Evolutionary conservation across 495 filamentous ascomycete species (phyloP).

Genomic region (Aspergillus olivimuriae): DNA sequence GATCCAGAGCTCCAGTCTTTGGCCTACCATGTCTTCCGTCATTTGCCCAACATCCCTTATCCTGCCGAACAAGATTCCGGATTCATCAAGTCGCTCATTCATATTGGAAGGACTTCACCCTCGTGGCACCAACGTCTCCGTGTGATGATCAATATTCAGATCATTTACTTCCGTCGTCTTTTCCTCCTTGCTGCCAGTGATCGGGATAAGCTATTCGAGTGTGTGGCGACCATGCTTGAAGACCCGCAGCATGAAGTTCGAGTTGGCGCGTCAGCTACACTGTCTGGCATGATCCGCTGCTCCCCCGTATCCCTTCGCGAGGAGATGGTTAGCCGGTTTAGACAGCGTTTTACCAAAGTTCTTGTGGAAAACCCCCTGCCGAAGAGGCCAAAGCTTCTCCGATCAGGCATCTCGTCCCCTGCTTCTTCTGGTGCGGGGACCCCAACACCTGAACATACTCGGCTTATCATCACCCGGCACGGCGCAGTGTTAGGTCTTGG

Average conservation of each 20-base stretch:
- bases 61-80: conserved; percentile 73
- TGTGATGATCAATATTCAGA: conserved; percentile 98
- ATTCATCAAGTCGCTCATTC: conserved; percentile 81
- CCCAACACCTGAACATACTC: conserved; percentile 78
- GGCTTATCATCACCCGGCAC: conserved; percentile 74
- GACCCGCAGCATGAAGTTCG: conserved; percentile 92
- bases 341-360: conserved; percentile 69
- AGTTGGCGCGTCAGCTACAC: conserved; percentile 80
- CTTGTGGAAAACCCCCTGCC: conserved; percentile 79
- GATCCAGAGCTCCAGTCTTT: conserved; percentile 92
- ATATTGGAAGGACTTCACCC: conserved; percentile 75
- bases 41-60: conserved; percentile 93
- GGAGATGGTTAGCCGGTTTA: conserved; percentile 66
- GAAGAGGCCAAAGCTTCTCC: conserved; percentile 51
- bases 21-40: conserved; percentile 95
- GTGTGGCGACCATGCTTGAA: conserved; percentile 87
- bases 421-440: conserved; percentile 57
- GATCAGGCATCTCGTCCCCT: conserved; percentile 30
- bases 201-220: conserved; percentile 76
- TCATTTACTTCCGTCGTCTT: conserved; percentile 94
- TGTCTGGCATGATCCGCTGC: conserved; percentile 97
- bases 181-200: conserved; percentile 80
- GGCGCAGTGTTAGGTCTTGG: conserved; percentile 91
- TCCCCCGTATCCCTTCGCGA: conserved; percentile 78
- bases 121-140: conserved; percentile 97